These are phyloP conservation scores for Tremellales sp. DNA, from an alignment of 1,284 basidiomycete species.

Conservation along the genomic window DNA sequence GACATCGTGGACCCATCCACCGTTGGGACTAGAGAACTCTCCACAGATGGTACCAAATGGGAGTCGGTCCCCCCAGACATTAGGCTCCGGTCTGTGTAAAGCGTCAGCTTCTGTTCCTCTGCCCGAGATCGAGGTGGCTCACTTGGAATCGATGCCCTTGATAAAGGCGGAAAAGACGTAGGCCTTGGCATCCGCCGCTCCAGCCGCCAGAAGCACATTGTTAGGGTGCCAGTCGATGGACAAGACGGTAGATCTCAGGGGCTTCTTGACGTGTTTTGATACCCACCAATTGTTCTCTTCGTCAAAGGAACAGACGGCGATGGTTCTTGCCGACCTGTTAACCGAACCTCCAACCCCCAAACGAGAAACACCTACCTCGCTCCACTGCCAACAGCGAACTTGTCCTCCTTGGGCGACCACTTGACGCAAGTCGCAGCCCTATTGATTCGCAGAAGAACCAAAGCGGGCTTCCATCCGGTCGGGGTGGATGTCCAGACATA, in stretches of 20 bases:
- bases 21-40: constrained; percentile 80
- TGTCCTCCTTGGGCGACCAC: constrained; percentile 97
- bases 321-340: constrained; percentile 58
- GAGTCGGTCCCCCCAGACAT: constrained; percentile 94
- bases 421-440: constrained; percentile 91
- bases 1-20: constrained; percentile 96
- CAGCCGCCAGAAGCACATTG: constrained; percentile 90
- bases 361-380: constrained; percentile 62
- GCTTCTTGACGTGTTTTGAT: constrained; percentile 95
- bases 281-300: constrained; percentile 99
- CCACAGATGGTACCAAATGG: constrained; percentile 98
- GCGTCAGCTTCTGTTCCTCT: neutral
- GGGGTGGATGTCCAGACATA: constrained; percentile 92
- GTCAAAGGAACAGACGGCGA: constrained; percentile 92
- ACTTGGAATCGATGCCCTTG: constrained; percentile 96
- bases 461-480: constrained; percentile 91
- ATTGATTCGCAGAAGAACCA: constrained; percentile 94
- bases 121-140: constrained; percentile 27
- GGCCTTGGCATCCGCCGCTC: constrained; percentile 91
- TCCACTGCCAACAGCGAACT: constrained; percentile 97
- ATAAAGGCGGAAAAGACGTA: constrained; percentile 98
- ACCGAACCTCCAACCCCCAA: neutral
- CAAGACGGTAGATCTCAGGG: constrained; percentile 87
- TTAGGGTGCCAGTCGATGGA: constrained; percentile 97
- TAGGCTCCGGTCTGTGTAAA: constrained; percentile 67